Conservation (phyloP, 2,329 filamentous ascomycete species). For the Apiospora aurea region DNA sequence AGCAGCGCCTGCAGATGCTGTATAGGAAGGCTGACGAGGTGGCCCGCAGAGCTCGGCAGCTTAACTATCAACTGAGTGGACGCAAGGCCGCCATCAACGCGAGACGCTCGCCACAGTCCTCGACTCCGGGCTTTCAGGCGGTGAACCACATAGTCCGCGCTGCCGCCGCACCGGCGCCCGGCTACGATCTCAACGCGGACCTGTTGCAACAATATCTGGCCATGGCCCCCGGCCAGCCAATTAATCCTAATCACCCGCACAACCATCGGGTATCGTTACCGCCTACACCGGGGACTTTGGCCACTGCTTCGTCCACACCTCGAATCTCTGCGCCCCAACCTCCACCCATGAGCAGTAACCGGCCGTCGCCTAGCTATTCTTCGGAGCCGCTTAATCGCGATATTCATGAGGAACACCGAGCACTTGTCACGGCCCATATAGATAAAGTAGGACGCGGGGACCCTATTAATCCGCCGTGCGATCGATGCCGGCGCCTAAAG, state of each 20-base stretch:
- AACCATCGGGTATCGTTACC: constrained; percentile 37
- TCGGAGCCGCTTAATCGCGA: constrained; percentile 39
- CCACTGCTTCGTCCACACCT: constrained; percentile 39
- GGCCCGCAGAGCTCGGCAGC: constrained; percentile 67
- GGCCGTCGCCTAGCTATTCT: constrained; percentile 40
- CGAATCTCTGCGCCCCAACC: constrained; percentile 39
- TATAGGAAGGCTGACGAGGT: constrained; percentile 83
- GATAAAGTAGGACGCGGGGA: constrained; percentile 79
- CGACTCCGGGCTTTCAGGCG: constrained; percentile 45
- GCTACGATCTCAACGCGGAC: constrained; percentile 60
- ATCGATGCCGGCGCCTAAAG: constrained; percentile 79
- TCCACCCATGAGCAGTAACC: constrained; percentile 35
- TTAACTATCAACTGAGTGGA: constrained; percentile 81
- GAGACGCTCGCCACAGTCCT: constrained; percentile 56
- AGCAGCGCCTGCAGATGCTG: constrained; percentile 77
- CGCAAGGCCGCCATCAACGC: constrained; percentile 76
- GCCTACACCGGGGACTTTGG: constrained; percentile 19
- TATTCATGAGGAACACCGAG: constrained; percentile 45
- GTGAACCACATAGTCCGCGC: constrained; percentile 40
- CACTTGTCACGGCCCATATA: constrained; percentile 76
- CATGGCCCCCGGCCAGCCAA: neutral
- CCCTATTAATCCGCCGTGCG: constrained; percentile 80
- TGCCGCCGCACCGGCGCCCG: constrained; percentile 39
- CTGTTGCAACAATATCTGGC: constrained; percentile 61
- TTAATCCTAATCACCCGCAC: constrained; percentile 20